A percentile compares a stretch with the other conserved stretches of the same genome.
Conservation (phyloP, 331 rosid genomes). For the Acacia pycnantha region DNA sequence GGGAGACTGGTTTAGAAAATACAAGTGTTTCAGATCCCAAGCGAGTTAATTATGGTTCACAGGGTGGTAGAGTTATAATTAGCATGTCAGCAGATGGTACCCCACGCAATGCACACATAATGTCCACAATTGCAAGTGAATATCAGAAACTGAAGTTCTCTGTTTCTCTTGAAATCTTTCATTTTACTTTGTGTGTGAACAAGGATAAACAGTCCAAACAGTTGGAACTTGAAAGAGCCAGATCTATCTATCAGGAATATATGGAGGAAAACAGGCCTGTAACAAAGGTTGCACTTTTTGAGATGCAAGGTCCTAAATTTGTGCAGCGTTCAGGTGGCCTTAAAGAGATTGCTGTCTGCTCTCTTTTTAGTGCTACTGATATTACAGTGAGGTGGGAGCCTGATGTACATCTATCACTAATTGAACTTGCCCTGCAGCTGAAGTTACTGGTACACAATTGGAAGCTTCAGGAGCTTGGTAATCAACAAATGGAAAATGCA, state of each 20-base stretch:
- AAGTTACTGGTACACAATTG: constrained; percentile 60
- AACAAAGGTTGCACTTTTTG: constrained; percentile 61
- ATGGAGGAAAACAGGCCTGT: constrained; percentile 58
- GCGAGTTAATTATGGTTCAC: constrained; percentile 93
- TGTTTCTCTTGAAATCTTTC: constrained; percentile 71
- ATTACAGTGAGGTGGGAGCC: constrained; percentile 90
- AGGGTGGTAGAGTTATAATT: constrained; percentile 81
- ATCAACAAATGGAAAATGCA: constrained; percentile 39
- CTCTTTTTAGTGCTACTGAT: constrained; percentile 92
- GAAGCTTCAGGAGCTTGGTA: constrained; percentile 59
- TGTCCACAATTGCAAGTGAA: constrained; percentile 63
- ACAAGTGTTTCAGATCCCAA: constrained; percentile 80
- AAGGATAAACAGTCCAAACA: constrained; percentile 84
- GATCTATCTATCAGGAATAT: constrained; percentile 75
- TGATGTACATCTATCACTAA: constrained; percentile 69
- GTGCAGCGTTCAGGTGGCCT: constrained; percentile 77
- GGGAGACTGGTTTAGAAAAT: constrained; percentile 76
- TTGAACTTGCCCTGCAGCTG: constrained; percentile 77
- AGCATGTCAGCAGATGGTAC: constrained; percentile 77
- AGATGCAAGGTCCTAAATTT: constrained; percentile 79
- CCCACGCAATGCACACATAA: constrained; percentile 70
- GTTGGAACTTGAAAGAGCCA: constrained; percentile 75
- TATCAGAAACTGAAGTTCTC: constrained; percentile 57
- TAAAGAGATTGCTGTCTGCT: constrained; percentile 67
- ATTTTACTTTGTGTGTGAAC: constrained; percentile 62